Base-by-base conservation (phyloP, 2,329 filamentous ascomycete genomes). In the Remersonia thermophila region DNA sequence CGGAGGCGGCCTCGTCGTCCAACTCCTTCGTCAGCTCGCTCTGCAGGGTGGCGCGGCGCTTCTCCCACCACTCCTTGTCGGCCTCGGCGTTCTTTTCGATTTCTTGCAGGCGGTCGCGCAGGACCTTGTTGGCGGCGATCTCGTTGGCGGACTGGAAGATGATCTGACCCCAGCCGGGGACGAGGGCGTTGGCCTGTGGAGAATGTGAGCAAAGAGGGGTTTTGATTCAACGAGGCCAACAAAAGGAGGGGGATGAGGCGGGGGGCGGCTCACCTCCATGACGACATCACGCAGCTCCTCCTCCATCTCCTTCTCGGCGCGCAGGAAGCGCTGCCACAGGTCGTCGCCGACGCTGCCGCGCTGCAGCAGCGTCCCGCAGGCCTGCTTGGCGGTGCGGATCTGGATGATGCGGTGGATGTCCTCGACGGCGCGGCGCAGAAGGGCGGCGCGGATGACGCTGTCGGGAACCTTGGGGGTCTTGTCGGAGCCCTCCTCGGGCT, bases 131-230 rank as follows among this genome's bases (percentile, higher is more conserved):
- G 54, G 85, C 80, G 40, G 82, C 77, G 61, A 98, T 95, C 61
- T 98, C 91, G 60, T 93, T 93, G 37, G 91, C 91, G 31, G 83
- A 87, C 60, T 98, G 91, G 72, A 98, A 98, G 57, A 98, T 96
- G 38, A 74, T 77, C 55, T 91, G 80, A 43, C 91, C 91, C 91
- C 91, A 98, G 58, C 80, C 80, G 33, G 83, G 80, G 1, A 76
- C 71, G 45, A 95, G 81, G 14, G 83, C 86, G 56, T 96, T 96
- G 51, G 93, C 91, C 85, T 95, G 47, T 29, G 10, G n/a, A 10
- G 3, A 2, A 4, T 28, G 15, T n/a, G n/a, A n/a, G n/a, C n/a
- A n/a, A n/a, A n/a, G n/a, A n/a, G n/a, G n/a, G n/a, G n/a, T n/a
- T n/a, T n/a, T n/a, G 11, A 13, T 35, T 42, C 29, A 41, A 39